Evolutionary conservation across 306 rosid genomes (phyloP).

Genomic region (Quercus rubra): DNA sequence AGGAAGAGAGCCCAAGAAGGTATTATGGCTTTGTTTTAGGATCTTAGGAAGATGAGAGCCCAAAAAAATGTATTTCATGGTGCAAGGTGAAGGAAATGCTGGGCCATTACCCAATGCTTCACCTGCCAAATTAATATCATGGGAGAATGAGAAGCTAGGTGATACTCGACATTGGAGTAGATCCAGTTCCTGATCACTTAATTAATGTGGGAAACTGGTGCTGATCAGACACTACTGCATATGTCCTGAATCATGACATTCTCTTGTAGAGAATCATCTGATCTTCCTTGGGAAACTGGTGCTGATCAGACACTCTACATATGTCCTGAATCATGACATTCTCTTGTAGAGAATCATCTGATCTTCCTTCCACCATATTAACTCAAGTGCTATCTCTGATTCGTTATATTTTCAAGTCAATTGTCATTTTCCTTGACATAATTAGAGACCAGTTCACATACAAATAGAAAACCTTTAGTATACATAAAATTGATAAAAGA

Average conservation of each 20-base stretch:
- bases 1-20: background rate
- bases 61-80: background rate
- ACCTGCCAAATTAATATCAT: background rate
- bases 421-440: slow-evolving; percentile 3
- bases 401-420: background rate
- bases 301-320: background rate
- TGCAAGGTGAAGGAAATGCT: background rate
- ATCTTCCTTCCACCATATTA: background rate
- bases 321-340: background rate
- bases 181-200: background rate
- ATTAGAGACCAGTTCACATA: slow-evolving; percentile 6
- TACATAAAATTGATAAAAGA: slow-evolving; percentile 13
- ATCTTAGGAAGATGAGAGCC: background rate
- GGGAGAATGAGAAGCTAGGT: background rate
- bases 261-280: background rate
- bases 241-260: background rate
- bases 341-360: background rate
- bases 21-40: background rate
- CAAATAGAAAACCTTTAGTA: slow-evolving; percentile 10
- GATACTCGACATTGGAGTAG: background rate
- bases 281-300: background rate
- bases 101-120: background rate
- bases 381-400: background rate
- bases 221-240: background rate
- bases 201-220: background rate